phyloP scores from a whole-genome alignment of 805 yeast genomes.

The Saccharomyces jurei region DNA sequence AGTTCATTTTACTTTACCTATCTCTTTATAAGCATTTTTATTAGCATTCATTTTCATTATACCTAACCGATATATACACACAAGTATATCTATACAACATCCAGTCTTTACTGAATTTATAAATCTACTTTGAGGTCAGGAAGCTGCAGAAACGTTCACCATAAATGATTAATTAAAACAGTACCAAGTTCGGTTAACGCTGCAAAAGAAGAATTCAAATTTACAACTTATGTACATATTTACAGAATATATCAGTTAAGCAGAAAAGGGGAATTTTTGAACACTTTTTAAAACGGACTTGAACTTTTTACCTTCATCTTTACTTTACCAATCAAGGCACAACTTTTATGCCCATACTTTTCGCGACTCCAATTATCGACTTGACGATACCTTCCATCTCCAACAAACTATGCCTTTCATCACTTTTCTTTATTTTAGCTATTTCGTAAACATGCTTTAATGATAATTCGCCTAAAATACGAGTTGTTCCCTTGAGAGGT shows the following conservation, averaged over 20 bases:
- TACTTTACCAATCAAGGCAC: constrained; percentile 38
- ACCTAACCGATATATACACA: not conserved
- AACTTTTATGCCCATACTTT: constrained; percentile 77
- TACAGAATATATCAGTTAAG: not conserved
- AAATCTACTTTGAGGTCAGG: not conserved
- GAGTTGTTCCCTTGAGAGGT: constrained; percentile 5
- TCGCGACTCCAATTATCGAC: constrained; percentile 81
- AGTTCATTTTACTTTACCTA: not conserved
- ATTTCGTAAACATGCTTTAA: constrained; percentile 90
- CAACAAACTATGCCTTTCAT: constrained; percentile 62
- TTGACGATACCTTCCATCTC: constrained; percentile 73
- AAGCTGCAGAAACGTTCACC: no score
- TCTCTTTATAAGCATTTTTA: not conserved
- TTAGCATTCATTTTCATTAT: not conserved
- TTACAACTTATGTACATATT: not conserved
- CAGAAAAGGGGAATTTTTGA: not conserved
- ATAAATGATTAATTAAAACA: no score
- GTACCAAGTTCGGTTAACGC: not conserved
- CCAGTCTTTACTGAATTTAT: not conserved
- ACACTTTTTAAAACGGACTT: not conserved
- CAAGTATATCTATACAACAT: not conserved
- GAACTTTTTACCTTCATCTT: not conserved
- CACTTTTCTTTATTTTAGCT: constrained; percentile 87
- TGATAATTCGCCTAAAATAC: constrained; percentile 54
- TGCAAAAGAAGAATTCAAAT: not conserved